Evolutionary conservation across 805 yeast genomes (phyloP).

Genomic region (Saccharomycopsis olivae): DNA sequence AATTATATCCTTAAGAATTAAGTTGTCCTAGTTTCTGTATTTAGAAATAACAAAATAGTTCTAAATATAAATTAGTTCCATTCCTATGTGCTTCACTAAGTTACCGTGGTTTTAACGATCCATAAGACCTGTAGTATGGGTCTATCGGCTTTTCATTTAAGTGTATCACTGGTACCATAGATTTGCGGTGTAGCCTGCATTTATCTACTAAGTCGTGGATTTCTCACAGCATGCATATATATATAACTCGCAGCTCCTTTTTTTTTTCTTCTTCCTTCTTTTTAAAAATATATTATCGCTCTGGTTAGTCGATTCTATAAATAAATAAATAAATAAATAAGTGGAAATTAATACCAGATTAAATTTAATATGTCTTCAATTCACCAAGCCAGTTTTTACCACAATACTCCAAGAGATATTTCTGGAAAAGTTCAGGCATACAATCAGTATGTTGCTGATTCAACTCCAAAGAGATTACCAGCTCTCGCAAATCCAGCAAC

Average conservation of each 20-base stretch:
- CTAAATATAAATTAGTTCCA: too few relatives aligned
- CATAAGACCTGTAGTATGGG: neutral
- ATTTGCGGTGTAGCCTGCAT: neutral
- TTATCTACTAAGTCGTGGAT: neutral
- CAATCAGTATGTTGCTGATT: slow-evolving; percentile 11
- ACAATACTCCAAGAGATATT: slow-evolving; percentile 6
- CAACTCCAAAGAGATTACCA: slow-evolving; percentile 18
- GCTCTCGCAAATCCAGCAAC: neutral
- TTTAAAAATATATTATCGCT: too few relatives aligned
- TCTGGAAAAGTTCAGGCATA: neutral
- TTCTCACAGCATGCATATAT: neutral
- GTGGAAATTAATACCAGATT: too few relatives aligned
- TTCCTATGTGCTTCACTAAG: too few relatives aligned
- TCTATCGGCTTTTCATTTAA: neutral
- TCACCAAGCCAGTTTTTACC: slow-evolving; percentile 4
- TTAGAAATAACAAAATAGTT: too few relatives aligned
- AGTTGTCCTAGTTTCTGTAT: too few relatives aligned
- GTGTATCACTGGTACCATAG: neutral
- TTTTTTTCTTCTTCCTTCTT: too few relatives aligned
- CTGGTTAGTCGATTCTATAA: too few relatives aligned
- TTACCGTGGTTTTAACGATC: neutral
- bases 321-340: too few relatives aligned
- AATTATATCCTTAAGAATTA: too few relatives aligned
- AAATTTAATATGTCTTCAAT: slow-evolving; percentile 1
- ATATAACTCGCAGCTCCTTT: neutral